phyloP scores from a whole-genome alignment of 2,329 filamentous ascomycete species.

The Scortechinia acanthostroma region DNA sequence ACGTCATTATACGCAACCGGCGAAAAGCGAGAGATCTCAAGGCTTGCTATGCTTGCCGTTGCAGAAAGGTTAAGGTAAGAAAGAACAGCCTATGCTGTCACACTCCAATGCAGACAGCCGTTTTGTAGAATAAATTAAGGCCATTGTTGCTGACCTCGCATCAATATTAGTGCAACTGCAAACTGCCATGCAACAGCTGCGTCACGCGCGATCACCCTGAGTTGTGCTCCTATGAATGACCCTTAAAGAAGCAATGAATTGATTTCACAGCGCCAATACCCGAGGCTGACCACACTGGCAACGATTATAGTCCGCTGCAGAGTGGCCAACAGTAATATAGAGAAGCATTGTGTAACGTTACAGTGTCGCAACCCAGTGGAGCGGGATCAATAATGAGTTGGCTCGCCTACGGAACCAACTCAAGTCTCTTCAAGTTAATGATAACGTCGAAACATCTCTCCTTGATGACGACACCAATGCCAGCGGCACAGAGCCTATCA shows the following conservation, averaged over 20 bases:
- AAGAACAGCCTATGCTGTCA: too few species aligned
- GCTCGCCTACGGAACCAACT: conserved; percentile 25
- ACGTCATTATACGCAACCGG: conserved; percentile 34
- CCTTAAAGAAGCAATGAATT: conserved; percentile 28
- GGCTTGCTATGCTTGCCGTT: conserved; percentile 33
- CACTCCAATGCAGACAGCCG: too few species aligned
- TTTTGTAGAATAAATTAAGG: too few species aligned
- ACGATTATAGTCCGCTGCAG: not conserved
- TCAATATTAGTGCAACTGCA: conserved; percentile 38
- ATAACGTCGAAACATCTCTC: conserved; percentile 12
- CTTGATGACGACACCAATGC: conserved; percentile 6
- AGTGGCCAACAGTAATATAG: not conserved
- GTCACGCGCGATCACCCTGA: conserved; percentile 37
- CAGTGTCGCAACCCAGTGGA: too few species aligned
- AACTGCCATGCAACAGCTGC: conserved; percentile 35
- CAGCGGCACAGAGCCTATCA: too few species aligned
- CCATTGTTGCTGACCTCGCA: too few species aligned
- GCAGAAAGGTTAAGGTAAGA: conserved; percentile 36
- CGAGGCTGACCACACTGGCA: too few species aligned
- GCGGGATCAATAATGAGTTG: conserved; percentile 27
- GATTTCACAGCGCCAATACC: not conserved
- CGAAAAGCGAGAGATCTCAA: conserved; percentile 35
- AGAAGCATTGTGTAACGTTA: too few species aligned
- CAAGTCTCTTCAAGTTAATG: conserved; percentile 16
- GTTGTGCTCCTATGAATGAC: conserved; percentile 36